phyloP scores from a whole-genome alignment of 495 filamentous ascomycete genomes.

The Tuber indicum region DNA sequence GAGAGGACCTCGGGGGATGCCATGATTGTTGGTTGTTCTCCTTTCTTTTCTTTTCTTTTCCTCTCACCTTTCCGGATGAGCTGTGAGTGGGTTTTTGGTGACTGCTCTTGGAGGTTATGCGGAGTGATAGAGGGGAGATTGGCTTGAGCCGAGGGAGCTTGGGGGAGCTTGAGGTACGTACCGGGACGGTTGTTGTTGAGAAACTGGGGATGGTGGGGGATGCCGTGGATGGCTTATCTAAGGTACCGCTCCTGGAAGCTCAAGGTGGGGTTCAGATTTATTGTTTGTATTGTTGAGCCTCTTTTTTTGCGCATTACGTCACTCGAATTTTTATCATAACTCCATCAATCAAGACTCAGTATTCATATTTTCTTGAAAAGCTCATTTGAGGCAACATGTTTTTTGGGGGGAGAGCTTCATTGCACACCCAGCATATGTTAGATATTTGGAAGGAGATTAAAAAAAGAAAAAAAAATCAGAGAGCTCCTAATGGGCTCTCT shows the following conservation, averaged over 20 bases:
- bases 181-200: neutral
- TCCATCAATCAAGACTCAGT: neutral
- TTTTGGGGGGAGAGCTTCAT: neutral
- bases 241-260: neutral
- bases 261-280: neutral
- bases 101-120: neutral
- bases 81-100: neutral
- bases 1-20: constrained; percentile 54
- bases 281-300: neutral
- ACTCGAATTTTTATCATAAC: neutral
- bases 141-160: neutral
- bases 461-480: constrained; percentile 8
- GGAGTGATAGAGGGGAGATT: neutral
- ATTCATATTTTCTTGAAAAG: neutral
- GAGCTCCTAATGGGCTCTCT: constrained; percentile 9
- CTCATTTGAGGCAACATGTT: neutral
- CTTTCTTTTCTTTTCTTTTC: too few species aligned
- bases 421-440: neutral
- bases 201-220: neutral
- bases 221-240: neutral
- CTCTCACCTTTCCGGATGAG: neutral
- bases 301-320: neutral
- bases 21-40: constrained; percentile 43
- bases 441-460: neutral
- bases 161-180: neutral